These are phyloP conservation scores for Canavalia gladiata DNA, from an alignment of 306 rosid genomes.

Conservation along the genomic window DNA sequence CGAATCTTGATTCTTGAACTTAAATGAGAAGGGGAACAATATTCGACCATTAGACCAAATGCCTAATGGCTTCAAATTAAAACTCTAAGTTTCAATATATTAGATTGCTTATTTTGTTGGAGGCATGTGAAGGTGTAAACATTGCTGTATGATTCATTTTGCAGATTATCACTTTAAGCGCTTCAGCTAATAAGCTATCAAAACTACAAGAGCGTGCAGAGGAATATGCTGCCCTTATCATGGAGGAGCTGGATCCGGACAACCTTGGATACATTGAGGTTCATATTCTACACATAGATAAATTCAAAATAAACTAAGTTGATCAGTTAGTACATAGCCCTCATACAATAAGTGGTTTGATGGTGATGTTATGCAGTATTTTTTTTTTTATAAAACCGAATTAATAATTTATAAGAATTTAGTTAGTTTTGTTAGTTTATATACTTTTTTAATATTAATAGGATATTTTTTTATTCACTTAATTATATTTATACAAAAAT, in stretches of 20 bases:
- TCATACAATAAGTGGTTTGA: background rate
- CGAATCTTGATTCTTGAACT: background rate
- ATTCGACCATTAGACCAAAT: background rate
- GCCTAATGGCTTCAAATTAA: background rate
- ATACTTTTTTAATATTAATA: too few species aligned
- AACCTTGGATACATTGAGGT: conserved; percentile 85
- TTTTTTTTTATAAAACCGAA: background rate
- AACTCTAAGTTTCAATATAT: background rate
- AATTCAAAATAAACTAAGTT: conserved; percentile 23
- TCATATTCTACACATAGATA: background rate
- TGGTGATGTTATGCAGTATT: background rate
- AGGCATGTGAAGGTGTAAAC: conserved; percentile 8
- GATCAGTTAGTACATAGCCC: background rate
- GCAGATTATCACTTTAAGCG: conserved; percentile 83
- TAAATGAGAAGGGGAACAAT: background rate
- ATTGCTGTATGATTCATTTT: conserved; percentile 5
- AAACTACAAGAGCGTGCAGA: conserved; percentile 80
- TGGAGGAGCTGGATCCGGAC: conserved; percentile 92
- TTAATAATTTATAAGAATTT: too few species aligned
- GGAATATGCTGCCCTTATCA: conserved; percentile 91
- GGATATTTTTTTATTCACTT: too few species aligned
- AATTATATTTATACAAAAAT: too few species aligned
- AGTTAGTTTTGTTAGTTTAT: too few species aligned
- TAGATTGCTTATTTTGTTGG: background rate
- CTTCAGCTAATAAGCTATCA: conserved; percentile 82